phyloP scores from a whole-genome alignment of 1,284 basidiomycete genomes.

The Taiwanofungus camphoratus region DNA sequence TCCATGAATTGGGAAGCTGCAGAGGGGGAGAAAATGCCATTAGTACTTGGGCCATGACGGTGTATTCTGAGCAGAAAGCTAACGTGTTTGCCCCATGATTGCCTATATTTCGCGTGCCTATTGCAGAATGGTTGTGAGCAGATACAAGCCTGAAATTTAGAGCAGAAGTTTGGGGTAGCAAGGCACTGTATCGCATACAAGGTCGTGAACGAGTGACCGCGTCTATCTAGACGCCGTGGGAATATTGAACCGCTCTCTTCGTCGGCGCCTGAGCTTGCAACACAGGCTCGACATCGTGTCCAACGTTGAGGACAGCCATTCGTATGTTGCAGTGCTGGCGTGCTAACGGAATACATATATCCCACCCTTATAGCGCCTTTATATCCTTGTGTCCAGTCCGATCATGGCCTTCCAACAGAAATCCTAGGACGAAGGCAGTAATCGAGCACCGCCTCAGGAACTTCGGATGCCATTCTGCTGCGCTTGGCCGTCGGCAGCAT shows the following conservation, averaged over 20 bases:
- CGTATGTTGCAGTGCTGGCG: slow-evolving; percentile 13
- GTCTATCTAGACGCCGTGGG: slow-evolving; percentile 21
- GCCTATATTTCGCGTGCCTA: slow-evolving; percentile 12
- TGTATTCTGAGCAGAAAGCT: slow-evolving; percentile 22
- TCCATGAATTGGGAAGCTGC: slow-evolving; percentile 88
- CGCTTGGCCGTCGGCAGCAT: background rate
- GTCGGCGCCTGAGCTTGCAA: slow-evolving; percentile 10
- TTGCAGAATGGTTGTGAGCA: background rate
- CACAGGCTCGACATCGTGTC: slow-evolving; percentile 1
- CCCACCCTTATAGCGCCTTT: slow-evolving; percentile 8
- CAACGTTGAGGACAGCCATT: slow-evolving; percentile 13
- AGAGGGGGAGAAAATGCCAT: slow-evolving; percentile 10
- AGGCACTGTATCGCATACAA: background rate
- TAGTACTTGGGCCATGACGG: slow-evolving; percentile 6
- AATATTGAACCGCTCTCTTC: slow-evolving; percentile 6
- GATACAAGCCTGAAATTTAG: background rate
- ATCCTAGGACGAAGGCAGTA: slow-evolving; percentile 6
- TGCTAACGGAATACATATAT: slow-evolving; percentile 9
- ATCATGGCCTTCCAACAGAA: slow-evolving; percentile 13
- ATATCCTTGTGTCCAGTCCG: slow-evolving; percentile 8
- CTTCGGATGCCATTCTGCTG: background rate
- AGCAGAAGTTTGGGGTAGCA: background rate
- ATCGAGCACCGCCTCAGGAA: slow-evolving; percentile 14
- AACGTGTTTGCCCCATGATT: slow-evolving; percentile 75
- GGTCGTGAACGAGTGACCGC: slow-evolving; percentile 12